Evolutionary conservation across 148 eudicot species (phyloP), one percentile per base, ranked within the genome.

Genomic region (Rhododendron ferrugineum): DNA sequence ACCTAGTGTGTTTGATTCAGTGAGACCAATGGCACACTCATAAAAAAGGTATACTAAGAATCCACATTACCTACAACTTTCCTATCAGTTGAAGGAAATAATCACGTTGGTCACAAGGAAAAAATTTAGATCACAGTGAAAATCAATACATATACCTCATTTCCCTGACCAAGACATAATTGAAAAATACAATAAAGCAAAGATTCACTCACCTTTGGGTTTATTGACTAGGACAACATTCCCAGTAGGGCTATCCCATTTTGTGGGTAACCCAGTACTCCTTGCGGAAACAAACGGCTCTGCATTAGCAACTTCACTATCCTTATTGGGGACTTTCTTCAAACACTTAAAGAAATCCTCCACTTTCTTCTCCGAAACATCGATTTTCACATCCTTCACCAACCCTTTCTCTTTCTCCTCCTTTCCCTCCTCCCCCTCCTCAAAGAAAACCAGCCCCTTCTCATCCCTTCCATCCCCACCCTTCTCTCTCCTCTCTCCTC

Each of bases 311-410:
- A 88, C 89, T 13, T 88, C 90, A 64, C 15, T 83, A 84, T 92
- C 86, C 86, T 92, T 91, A 78, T 82, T 87, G 26, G 99, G 95
- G 22, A 92, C 89, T 93, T 97, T 94, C 96, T 94, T 95, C 96
- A 95, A 94, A 91, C 90, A 82, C 88, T 93, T 95, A 82, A 97
- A 97, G 85, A 97, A 97, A 83, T 97, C 99, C 88, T 89, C 98
- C 80, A 95, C 98, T 85, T 92, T 95, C 94, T 91, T 97, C 95
- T 94, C 98, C 0, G 92, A 84, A 13, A 94, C 84, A 70, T 89
- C 94, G 66, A 85, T 82, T 84, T 84, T 91, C 88, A 83, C 89
- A 68, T 88, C 92, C 80, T 89, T 89, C 68, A 73, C 85, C 36
- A 36, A 50, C 84, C 85, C 92, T 58, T 36, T 84, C 34, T 37